Base-by-base conservation (phyloP, 148 eudicot species). In the Tetragonia tetragonoides region DNA sequence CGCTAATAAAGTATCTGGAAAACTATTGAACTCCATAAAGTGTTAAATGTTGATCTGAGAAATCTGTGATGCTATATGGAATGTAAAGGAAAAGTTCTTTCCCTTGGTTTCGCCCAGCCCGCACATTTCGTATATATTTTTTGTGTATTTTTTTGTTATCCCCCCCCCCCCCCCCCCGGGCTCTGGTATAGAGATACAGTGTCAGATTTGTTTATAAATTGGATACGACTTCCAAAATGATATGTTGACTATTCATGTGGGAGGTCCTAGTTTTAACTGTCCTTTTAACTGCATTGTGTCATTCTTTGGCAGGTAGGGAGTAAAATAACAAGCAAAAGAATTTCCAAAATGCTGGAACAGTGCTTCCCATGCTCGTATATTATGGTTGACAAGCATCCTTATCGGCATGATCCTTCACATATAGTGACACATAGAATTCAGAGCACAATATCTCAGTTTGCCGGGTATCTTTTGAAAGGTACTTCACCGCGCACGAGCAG, bases 331-430 rank as follows among this genome's bases (percentile, higher is more conserved):
- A 93, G 99, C 85, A 91, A 90, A 77, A 88, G 94, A 68, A 84
- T 89, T 79, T 84, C 97, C 67, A 86, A 88, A 73, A 84, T 91
- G 93, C 79, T 95, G 59, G 92, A 90, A 81, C 81, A 83, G 51
- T 78, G 87, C 87, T 83, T 78, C 78, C 97, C 99, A 41, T 84
- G 90, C 80, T 77, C 97, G 15, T 90, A 90, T 82, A 82, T 95
- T 68, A 61, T 95, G 85, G 93, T 95, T 72, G 97, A 89, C 71
- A 81, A 83, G 72, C 99, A 95, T 87, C 97, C 97, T 61, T 82
- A 77, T 85, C 97, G 99, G 67, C 97, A 91, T 74, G 99, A 95
- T 86, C 98, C 99, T 77, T 89, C 90, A 16, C 93, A 95, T 73
- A 88, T 95, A 62, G 88, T 95, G 69, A 90, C 99, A 64, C 97